Base-by-base conservation (phyloP, 1,284 basidiomycete species). In the Rugosomyces carneus region DNA sequence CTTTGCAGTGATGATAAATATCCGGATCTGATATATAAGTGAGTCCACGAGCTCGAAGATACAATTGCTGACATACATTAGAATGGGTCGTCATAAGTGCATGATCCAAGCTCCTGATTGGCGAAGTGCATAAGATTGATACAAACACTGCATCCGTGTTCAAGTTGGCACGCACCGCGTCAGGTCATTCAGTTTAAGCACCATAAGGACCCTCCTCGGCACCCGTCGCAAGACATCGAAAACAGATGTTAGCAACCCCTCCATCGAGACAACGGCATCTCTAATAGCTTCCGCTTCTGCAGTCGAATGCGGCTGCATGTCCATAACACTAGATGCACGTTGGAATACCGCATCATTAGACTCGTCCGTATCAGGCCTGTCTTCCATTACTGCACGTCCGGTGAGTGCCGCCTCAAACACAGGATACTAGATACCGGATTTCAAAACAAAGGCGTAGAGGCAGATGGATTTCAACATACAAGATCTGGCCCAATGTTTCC, bases 1-100 rank as follows among this genome's bases (percentile, higher is more conserved):
- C 57, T 91, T 87, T 0, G 93, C 93, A 5, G 89, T 87, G 50
- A 98, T 89, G 32, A 98, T 64, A 64, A 97, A 99, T 58, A 96
- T 81, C 9, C 93, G 85, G 50, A 83, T 72, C 76, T 88, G 52
- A 39, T 44, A 23, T 13, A 39, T 38, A 43, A 21, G 11, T n/a
- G n/a, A n/a, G n/a, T n/a, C n/a, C 10, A n/a, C 18, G 19, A 37
- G 31, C 10, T 26, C 48, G 18, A 11, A 34, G 31, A 2, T n/a
- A 24, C n/a, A 42, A 9, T 16, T 29, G 13, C 21, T 18, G 26
- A 52, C 71, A 41, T 57, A 81, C 82, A 60, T 77, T 80, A 8
- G 86, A 82, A 61, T 89, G 86, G 3, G 75, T 93, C 2, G 85
- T 90, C 58, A 73, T 75, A 5, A 89, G 66, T 8, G 84, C 78